phyloP scores from a whole-genome alignment of 352 stramenopile genomes.

The Globisporangium lucens region DNA sequence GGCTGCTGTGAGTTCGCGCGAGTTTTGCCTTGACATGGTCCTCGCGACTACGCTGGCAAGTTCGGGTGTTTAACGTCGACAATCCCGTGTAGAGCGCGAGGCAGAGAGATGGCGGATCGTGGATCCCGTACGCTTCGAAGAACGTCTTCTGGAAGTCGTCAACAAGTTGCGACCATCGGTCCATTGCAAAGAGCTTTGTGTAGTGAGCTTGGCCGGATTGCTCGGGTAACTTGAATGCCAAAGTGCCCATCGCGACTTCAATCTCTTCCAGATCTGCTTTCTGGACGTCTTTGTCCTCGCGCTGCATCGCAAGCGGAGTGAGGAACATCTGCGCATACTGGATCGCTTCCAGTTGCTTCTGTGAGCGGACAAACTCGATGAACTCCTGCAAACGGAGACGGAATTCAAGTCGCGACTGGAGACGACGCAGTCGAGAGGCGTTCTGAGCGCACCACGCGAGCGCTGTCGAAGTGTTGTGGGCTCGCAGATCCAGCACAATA shows the following conservation, averaged over 20 bases:
- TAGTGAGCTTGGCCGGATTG: slow-evolving; percentile 63
- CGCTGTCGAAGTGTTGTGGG: slow-evolving; percentile 41
- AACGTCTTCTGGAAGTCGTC: slow-evolving; percentile 64
- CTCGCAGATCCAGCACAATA: slow-evolving; percentile 54
- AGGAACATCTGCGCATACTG: slow-evolving; percentile 62
- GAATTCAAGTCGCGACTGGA: slow-evolving; percentile 74
- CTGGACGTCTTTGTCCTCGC: slow-evolving; percentile 47
- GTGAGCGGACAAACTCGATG: slow-evolving; percentile 70
- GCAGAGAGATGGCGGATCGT: slow-evolving; percentile 60
- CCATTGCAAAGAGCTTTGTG: slow-evolving; percentile 55
- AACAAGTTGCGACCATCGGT: slow-evolving; percentile 55
- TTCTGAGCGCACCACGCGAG: slow-evolving; percentile 75
- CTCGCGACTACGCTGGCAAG: slow-evolving; percentile 56
- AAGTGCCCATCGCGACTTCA: slow-evolving; percentile 70
- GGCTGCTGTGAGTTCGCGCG: slow-evolving; percentile 16
- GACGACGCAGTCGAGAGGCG: slow-evolving; percentile 59
- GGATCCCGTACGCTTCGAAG: slow-evolving; percentile 62
- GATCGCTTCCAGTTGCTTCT: slow-evolving; percentile 68
- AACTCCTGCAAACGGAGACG: slow-evolving; percentile 73
- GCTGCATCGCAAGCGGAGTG: slow-evolving; percentile 62
- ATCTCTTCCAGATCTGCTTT: slow-evolving; percentile 60
- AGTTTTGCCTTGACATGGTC: slow-evolving; percentile 36
- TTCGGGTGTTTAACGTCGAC: slow-evolving; percentile 71
- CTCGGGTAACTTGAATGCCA: slow-evolving; percentile 61
- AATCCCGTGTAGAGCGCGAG: slow-evolving; percentile 65